These are phyloP conservation scores for Tulasnella sp. DNA, from an alignment of 768 basidiomycete genomes.

Conservation along the genomic window DNA sequence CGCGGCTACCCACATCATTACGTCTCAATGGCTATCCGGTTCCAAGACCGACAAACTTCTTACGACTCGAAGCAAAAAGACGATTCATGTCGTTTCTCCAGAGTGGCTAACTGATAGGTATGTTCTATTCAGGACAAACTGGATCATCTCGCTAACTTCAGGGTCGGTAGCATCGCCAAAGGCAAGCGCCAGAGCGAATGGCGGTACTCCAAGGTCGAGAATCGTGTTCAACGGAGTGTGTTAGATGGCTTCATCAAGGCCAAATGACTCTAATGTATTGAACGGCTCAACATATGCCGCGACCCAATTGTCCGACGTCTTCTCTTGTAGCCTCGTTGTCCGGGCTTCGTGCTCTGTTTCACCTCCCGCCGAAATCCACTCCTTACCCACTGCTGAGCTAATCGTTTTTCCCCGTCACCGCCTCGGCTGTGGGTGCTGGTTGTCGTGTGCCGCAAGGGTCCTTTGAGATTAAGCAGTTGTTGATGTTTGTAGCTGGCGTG, in stretches of 20 bases:
- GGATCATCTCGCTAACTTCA: background rate
- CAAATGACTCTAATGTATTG: background rate
- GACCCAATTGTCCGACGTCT: background rate
- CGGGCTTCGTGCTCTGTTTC: background rate
- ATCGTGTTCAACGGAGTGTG: slow-evolving; percentile 14
- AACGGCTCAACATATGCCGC: no score
- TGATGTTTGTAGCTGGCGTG: background rate
- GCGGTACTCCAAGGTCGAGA: slow-evolving; percentile 42
- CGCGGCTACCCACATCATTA: slow-evolving; percentile 73
- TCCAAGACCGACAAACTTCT: slow-evolving; percentile 67
- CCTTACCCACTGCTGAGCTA: background rate
- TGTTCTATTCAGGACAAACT: background rate
- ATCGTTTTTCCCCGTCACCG: background rate
- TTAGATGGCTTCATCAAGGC: slow-evolving; percentile 14
- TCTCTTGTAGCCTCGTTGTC: background rate
- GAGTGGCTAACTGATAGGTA: slow-evolving; percentile 45
- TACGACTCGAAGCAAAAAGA: slow-evolving; percentile 48
- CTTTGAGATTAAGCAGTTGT: slow-evolving; percentile 2
- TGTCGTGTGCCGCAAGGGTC: background rate
- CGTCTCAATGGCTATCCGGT: slow-evolving; percentile 65
- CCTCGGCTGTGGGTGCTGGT: background rate
- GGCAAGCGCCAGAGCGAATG: slow-evolving; percentile 62
- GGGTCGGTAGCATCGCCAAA: slow-evolving; percentile 44
- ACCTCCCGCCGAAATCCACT: background rate
- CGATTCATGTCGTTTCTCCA: slow-evolving; percentile 57